phyloP scores from a whole-genome alignment of 805 yeast species.

The Isabelozyma rhagii region DNA sequence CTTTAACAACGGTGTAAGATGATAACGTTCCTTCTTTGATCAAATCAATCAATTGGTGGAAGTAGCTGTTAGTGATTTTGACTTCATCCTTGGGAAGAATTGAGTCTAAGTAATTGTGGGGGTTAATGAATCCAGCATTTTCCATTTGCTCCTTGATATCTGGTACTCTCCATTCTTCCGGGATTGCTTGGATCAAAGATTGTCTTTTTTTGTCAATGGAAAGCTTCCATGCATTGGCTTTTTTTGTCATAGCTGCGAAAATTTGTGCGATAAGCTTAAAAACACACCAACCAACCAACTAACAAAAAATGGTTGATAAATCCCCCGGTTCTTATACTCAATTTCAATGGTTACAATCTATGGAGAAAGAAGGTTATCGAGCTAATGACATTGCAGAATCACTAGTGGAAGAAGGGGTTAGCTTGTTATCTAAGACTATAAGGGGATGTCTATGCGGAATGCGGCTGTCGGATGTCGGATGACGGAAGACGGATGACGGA shows the following conservation, averaged over 20 bases:
- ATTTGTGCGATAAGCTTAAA: neutral
- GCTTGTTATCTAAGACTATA: too few species aligned
- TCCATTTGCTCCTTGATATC: conserved; percentile 2
- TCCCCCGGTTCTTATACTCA: neutral
- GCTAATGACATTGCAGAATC: too few species aligned
- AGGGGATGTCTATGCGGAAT: neutral
- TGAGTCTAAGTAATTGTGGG: conserved; percentile 4
- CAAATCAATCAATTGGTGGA: neutral
- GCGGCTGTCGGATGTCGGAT: neutral
- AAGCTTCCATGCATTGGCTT: neutral
- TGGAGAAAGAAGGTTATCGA: too few species aligned
- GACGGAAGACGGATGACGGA: neutral
- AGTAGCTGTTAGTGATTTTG: conserved; percentile 5
- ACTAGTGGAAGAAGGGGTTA: too few species aligned
- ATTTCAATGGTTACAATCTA: too few species aligned
- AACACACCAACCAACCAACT: too few species aligned
- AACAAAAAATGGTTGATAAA: too few species aligned
- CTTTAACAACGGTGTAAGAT: conserved; percentile 8
- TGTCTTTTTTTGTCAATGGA: neutral
- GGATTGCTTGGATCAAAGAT: neutral
- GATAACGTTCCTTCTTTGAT: conserved; percentile 4
- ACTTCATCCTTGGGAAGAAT: conserved; percentile 7
- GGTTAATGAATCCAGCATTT: conserved; percentile 1
- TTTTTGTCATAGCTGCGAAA: neutral
- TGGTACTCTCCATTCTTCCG: conserved; percentile 1